Conservation (phyloP, 441 rosid genomes). For the Erodium texanum region DNA sequence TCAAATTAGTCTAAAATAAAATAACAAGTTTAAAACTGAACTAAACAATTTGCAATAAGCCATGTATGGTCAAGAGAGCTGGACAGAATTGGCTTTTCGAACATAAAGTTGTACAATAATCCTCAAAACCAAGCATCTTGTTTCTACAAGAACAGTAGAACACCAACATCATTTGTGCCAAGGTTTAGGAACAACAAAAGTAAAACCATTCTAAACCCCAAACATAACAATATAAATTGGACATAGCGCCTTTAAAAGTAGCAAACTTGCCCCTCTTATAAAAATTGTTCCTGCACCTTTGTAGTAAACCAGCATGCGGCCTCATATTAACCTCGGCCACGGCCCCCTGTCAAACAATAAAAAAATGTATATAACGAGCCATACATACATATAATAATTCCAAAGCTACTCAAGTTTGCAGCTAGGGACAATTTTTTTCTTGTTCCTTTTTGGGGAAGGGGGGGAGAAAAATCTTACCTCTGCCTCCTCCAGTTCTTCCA, state of each 20-base stretch:
- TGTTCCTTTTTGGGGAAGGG: background rate
- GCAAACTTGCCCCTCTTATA: constrained; percentile 22
- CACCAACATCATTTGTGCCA: background rate
- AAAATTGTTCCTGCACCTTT: background rate
- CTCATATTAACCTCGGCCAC: constrained; percentile 39
- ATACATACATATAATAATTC: too few relatives aligned
- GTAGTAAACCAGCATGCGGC: background rate
- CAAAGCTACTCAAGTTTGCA: background rate
- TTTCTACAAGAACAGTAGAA: background rate
- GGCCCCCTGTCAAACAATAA: constrained; percentile 30
- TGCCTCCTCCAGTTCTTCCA: constrained; percentile 34
- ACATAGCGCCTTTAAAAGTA: constrained; percentile 35
- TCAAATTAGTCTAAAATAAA: too few relatives aligned
- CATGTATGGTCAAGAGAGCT: too few relatives aligned
- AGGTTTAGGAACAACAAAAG: background rate
- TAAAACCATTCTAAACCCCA: background rate
- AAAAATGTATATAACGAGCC: too few relatives aligned
- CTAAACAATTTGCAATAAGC: too few relatives aligned
- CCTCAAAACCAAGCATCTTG: background rate
- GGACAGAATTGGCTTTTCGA: too few relatives aligned
- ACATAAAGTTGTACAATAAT: background rate
- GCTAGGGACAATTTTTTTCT: background rate
- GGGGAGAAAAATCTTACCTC: constrained; percentile 32
- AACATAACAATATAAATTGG: constrained; percentile 19
- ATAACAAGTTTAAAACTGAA: too few relatives aligned